Conservation (phyloP, 1,284 basidiomycete species). For the Pseudozyma sp. region DNA sequence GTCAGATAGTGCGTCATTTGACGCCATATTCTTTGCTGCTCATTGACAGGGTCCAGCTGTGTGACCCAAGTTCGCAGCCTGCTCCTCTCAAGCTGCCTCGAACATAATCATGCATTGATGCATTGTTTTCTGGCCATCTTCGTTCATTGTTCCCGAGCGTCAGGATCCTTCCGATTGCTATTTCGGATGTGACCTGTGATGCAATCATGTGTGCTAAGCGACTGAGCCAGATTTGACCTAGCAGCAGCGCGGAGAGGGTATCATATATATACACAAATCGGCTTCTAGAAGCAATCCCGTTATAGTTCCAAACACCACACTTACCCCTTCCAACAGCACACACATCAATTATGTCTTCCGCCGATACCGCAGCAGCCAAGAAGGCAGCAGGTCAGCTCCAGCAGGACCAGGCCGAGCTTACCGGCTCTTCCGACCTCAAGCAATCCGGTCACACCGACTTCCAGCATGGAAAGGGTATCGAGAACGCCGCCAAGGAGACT, state of each 20-base stretch:
- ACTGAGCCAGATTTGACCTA: not conserved
- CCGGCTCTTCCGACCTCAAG: constrained; percentile 18
- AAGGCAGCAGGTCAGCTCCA: constrained; percentile 45
- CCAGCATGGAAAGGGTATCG: constrained; percentile 34
- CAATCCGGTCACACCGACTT: constrained; percentile 24
- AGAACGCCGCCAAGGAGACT: constrained; percentile 31
- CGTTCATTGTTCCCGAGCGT: not conserved
- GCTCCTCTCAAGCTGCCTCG: not conserved
- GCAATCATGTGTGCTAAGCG: constrained; percentile 1
- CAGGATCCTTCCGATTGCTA: not conserved
- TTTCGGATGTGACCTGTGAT: not conserved
- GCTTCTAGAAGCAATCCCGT: too few species aligned
- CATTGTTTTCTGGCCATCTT: not conserved
- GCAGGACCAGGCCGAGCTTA: constrained; percentile 23
- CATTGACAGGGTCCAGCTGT: not conserved
- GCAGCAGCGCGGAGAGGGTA: not conserved
- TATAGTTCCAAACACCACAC: too few species aligned
- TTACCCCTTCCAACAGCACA: too few species aligned
- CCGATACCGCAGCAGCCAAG: constrained; percentile 40
- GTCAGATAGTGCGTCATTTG: constrained; percentile 17
- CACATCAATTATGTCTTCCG: constrained; percentile 22
- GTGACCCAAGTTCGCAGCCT: not conserved
- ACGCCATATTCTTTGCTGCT: constrained; percentile 9
- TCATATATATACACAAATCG: too few species aligned
- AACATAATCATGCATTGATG: not conserved